Conservation (phyloP, 495 filamentous ascomycete genomes). For the Neurospora cerealis region DNA sequence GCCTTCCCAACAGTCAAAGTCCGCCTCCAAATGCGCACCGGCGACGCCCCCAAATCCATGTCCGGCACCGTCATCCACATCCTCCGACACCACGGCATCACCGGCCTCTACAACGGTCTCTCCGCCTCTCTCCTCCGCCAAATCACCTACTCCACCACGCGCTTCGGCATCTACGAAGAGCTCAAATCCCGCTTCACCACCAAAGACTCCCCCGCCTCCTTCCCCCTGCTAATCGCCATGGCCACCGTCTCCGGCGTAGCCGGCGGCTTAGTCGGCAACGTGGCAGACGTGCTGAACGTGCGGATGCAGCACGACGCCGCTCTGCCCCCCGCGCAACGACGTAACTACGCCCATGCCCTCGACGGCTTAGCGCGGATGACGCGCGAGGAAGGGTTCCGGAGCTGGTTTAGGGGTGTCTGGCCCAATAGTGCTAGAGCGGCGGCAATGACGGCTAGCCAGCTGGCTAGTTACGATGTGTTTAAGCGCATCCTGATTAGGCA, state of each 20-base stretch:
- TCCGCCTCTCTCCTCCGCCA: conserved; percentile 90
- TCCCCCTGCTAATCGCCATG: conserved; percentile 67
- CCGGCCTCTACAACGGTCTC: conserved; percentile 75
- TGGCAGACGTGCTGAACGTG: conserved; percentile 92
- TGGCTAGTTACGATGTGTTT: conserved; percentile 87
- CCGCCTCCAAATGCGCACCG: conserved; percentile 72
- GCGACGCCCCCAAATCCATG: conserved; percentile 62
- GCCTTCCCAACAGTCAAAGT: conserved; percentile 35
- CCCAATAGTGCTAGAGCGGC: conserved; percentile 84
- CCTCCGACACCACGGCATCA: conserved; percentile 50
- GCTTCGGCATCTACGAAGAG: conserved; percentile 91
- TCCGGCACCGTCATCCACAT: conserved; percentile 72
- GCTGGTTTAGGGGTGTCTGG: conserved; percentile 80
- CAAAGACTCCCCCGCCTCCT: conserved; percentile 44
- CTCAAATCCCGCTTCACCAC: conserved; percentile 53
- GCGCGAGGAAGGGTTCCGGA: conserved; percentile 60
- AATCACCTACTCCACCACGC: conserved; percentile 81
- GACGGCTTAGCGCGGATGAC: conserved; percentile 81
- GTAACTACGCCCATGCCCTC: conserved; percentile 83
- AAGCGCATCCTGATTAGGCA: conserved; percentile 64
- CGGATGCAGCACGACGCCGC: conserved; percentile 96
- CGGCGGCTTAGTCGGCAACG: conserved; percentile 84
- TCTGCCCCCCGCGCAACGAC: conserved; percentile 58
- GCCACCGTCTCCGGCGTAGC: conserved; percentile 76
- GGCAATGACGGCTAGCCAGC: conserved; percentile 86